Evolutionary conservation across 805 yeast genomes (phyloP).

Genomic region (Saturnispora gosingensis): DNA sequence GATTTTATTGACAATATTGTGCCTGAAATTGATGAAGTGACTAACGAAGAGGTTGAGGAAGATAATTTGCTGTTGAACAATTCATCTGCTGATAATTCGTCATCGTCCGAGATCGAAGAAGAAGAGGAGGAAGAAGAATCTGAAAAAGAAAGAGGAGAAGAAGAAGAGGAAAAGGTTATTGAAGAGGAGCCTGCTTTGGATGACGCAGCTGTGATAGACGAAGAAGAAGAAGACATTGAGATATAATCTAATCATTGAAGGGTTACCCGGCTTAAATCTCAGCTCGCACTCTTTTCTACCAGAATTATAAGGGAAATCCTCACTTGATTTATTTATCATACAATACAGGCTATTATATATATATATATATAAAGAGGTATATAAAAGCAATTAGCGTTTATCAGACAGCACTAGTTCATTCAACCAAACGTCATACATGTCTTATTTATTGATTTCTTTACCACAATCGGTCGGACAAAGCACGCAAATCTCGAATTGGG

Average conservation of each 20-base stretch:
- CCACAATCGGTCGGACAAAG: slow-evolving; percentile 23
- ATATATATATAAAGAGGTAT: not conserved
- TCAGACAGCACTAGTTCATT: not conserved
- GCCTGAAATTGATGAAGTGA: not conserved
- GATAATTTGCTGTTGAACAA: not conserved
- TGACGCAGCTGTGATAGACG: not conserved
- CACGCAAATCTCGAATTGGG: slow-evolving; percentile 34
- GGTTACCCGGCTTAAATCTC: not conserved
- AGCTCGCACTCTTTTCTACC: not conserved
- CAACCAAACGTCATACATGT: not conserved
- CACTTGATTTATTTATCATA: not conserved
- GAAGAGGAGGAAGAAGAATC: slow-evolving; percentile 1
- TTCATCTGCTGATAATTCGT: not conserved
- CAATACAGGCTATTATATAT: not conserved
- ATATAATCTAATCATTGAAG: not conserved
- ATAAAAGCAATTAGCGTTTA: not conserved
- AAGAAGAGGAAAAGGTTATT: not conserved
- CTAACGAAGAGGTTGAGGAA: slow-evolving; percentile 5
- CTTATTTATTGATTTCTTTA: slow-evolving; percentile 23
- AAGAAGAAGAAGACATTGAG: slow-evolving; percentile 2
- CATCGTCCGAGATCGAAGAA: not conserved
- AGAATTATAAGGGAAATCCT: not conserved
- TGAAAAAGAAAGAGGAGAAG: not conserved
- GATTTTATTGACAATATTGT: slow-evolving; percentile 2
- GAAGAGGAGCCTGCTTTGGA: not conserved